A percentile compares a stretch with the other conserved stretches of the same genome.
Evolutionary conservation across 177 flowering plant species (phyloP).

Genomic region (Telopea speciosissima): DNA sequence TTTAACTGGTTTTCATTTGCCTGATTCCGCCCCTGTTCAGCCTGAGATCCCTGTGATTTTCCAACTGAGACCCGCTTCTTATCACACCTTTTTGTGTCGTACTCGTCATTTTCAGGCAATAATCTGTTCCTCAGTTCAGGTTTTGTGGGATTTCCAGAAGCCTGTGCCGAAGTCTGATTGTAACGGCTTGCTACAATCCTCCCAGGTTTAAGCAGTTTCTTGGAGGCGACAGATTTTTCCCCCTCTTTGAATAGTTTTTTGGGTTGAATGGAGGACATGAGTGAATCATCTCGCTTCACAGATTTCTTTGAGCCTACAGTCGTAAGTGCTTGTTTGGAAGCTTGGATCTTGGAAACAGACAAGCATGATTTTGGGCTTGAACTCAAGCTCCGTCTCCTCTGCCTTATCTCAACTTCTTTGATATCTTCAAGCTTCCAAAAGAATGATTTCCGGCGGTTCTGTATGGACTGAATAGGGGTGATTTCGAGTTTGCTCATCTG

Average conservation of each 20-base stretch:
- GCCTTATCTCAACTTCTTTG: conserved; percentile 48
- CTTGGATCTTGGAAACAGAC: conserved; percentile 24
- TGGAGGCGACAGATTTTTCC: conserved; percentile 30
- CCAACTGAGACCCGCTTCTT: conserved; percentile 33
- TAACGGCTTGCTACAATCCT: conserved; percentile 77
- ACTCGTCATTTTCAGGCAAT: conserved; percentile 38
- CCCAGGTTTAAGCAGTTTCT: conserved; percentile 48
- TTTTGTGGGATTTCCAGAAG: conserved; percentile 1
- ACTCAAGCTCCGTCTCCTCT: conserved; percentile 47
- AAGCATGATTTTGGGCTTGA: conserved; percentile 50
- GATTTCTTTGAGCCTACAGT: conserved; percentile 49
- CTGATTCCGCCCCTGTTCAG: conserved; percentile 11
- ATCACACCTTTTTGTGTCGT: conserved; percentile 28
- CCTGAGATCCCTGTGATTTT: conserved; percentile 10
- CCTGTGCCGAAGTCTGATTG: conserved; percentile 27
- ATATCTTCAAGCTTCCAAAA: conserved; percentile 57
- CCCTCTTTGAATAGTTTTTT: conserved; percentile 61
- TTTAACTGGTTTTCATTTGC: conserved; percentile 33
- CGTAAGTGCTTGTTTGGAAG: conserved; percentile 39
- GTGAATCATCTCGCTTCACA: conserved; percentile 42
- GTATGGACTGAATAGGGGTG: conserved; percentile 38
- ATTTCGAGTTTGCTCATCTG: conserved; percentile 25
- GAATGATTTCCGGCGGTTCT: conserved; percentile 64
- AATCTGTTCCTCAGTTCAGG: conserved; percentile 40
- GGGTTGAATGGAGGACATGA: conserved; percentile 49